phyloP scores from a whole-genome alignment of 2,329 filamentous ascomycete genomes.

The Penicillium decumbens region DNA sequence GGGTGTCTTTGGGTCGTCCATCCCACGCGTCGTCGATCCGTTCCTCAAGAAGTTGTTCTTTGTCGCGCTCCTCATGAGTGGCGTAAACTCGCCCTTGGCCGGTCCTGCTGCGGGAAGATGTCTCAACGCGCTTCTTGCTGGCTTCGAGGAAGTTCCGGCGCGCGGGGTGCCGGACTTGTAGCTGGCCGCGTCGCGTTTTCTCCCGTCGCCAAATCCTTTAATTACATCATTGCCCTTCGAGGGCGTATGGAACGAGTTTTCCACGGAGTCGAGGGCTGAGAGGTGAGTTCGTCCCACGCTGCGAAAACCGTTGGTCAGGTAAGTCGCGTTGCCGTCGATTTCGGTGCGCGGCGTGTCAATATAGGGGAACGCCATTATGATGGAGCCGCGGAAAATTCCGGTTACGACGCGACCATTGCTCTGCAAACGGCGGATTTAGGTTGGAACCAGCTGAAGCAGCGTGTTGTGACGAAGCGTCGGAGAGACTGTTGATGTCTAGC shows the following conservation, averaged over 20 bases:
- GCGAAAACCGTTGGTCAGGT: slow-evolving; percentile 63
- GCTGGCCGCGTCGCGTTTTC: slow-evolving; percentile 48
- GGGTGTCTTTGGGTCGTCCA: slow-evolving; percentile 61
- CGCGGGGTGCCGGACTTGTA: slow-evolving; percentile 69
- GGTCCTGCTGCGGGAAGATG: slow-evolving; percentile 61
- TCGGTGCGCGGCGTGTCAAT: slow-evolving; percentile 80
- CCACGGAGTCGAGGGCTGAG: slow-evolving; percentile 69
- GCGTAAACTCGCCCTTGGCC: slow-evolving; percentile 76
- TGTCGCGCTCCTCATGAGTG: slow-evolving; percentile 75
- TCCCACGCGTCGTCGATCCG: slow-evolving; percentile 57
- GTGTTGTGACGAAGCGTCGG: slow-evolving; percentile 31
- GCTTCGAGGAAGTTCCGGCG: slow-evolving; percentile 53
- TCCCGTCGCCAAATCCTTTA: slow-evolving; percentile 66
- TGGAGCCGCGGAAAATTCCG: slow-evolving; percentile 15
- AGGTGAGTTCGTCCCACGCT: slow-evolving; percentile 40
- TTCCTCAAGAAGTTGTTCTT: slow-evolving; percentile 59
- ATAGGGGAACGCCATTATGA: slow-evolving; percentile 61
- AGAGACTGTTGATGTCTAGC: slow-evolving; percentile 43
- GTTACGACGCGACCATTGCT: slow-evolving; percentile 29
- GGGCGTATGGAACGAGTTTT: slow-evolving; percentile 80
- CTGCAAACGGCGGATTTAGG: slow-evolving; percentile 1
- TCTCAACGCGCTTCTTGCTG: slow-evolving; percentile 52
- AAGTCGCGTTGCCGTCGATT: slow-evolving; percentile 78
- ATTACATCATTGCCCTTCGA: slow-evolving; percentile 72
- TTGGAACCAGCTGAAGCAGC: slow-evolving; percentile 18